Evolutionary conservation across 2,329 filamentous ascomycete species (phyloP), one percentile per base, ranked within the genome.

Genomic region (Gremmenia infestans): DNA sequence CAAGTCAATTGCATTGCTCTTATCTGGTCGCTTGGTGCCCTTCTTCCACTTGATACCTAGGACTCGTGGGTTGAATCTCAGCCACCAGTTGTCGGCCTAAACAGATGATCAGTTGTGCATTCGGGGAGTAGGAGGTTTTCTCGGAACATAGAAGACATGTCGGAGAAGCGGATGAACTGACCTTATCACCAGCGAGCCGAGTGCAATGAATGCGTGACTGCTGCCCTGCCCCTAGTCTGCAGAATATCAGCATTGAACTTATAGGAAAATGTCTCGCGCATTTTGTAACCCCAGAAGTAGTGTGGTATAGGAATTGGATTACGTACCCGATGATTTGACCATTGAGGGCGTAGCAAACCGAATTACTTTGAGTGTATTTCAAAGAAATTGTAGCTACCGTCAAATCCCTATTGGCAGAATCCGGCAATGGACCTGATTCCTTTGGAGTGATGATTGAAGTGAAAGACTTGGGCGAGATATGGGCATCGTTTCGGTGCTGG

Each of bases 341-440:
- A 68, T 96, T 92, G 61, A 91, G 80, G 54, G 94, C 92, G 72
- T 97, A 99, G 82, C 93, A 97, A 62, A 99, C 94, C 25, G 92
- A 97, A 83, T 99, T 99, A 71, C 91, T 96, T 77, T 99, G 92
- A 1, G 94, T 99, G 79, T 96, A 99, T 78, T 99, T 99, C 67
- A 97, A 81, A 36, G 94, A 91, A 70, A 99, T 97, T 54, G 94
- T 99, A 53, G 94, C 94, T 48, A 99, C 88, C 28, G 93, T 92
- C 62, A 99, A 79, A 70, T 99, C 94, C 59, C 93, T 86, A 59
- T 93, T 81, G 52, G 94, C 94, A 54, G 83, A 81, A 68, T 94
- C 90, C 40, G 92, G 83, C 19, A 99, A 82, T 17, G 82, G 73
- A 40, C 78, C 74, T 51, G 84, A 80, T 66, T 90, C 85, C 78